Base-by-base conservation (phyloP, 306 rosid species). In the Astragalus membranaceus region DNA sequence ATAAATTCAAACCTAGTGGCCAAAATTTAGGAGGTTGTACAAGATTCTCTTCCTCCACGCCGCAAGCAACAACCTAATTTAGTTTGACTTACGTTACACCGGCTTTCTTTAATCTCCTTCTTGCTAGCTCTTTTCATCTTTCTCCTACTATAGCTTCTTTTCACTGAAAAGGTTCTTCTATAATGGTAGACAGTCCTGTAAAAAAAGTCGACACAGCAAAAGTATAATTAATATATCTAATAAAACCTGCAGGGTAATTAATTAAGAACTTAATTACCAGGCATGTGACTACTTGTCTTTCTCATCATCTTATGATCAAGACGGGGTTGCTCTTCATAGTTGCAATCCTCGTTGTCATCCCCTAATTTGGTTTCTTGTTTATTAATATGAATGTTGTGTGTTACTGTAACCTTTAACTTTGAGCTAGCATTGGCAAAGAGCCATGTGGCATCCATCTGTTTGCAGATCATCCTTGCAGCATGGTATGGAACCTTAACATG, bases 401-500 rank as follows among this genome's bases (percentile, higher is more conserved):
- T 32, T 10, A 30, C 44, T 47, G 11, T 48, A 6, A 30, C 44
- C 3, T 58, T 86, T 10, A 84, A 86, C 64, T 62, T 86, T 9
- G 85, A 86, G 36, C 83, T 74, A 54, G 84, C 86, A 44, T 42
- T 11, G n/a, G 85, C 79, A 4, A 89, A 89, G 12, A 89, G 77
- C 89, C 89, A 84, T 14, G 96, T 86, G 69, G 89, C 84, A 4
- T 82, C 85, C 88, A 89, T 84, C 55, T 89, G 96, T 50, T 89
- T 89, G 78, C 83, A 80, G 73, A 86, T 84, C 89, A 89, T 82
- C 42, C 85, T 84, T 4, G 85, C 82, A 0, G 88, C 88, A 33
- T 85, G 81, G 52, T 89, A 79, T 0, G 96, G 87, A 70, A 89
- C 74, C 76, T 80, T 83, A 15, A 59, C 74, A 17, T 80, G 51